A percentile compares a stretch with the other conserved stretches of the same genome.
Conservation (phyloP, 2,329 filamentous ascomycete genomes). For the Xylariaceae sp. region DNA sequence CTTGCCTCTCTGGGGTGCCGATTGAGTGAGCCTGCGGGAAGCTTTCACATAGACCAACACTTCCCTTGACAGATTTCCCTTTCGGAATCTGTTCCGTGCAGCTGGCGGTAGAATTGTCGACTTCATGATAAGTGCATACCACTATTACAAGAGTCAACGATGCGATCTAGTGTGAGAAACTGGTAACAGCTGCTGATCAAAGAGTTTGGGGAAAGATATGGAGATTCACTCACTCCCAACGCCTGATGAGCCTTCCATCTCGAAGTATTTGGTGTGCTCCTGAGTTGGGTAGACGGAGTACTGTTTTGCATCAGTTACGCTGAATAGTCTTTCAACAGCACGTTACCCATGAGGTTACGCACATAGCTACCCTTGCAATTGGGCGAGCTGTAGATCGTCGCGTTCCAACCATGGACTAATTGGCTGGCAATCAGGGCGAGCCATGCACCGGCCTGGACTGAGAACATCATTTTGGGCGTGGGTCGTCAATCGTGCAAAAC, state of each 20-base stretch:
- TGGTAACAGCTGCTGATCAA: too few species aligned
- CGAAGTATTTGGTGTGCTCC: constrained; percentile 17
- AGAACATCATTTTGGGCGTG: constrained; percentile 9
- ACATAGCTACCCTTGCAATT: constrained; percentile 16
- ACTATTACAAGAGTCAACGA: too few species aligned
- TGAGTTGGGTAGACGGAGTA: constrained; percentile 12
- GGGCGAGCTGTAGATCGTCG: constrained; percentile 15
- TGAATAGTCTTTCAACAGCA: neutral
- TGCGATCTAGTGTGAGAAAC: too few species aligned
- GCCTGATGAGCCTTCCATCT: constrained; percentile 14
- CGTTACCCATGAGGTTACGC: neutral
- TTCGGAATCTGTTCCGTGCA: constrained; percentile 14
- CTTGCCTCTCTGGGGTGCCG: constrained; percentile 8
- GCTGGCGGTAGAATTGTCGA: constrained; percentile 4
- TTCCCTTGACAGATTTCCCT: constrained; percentile 15
- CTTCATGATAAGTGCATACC: constrained; percentile 12
- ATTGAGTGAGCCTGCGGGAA: constrained; percentile 14
- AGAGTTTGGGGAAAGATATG: too few species aligned
- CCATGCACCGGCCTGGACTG: constrained; percentile 5
- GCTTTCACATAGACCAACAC: constrained; percentile 10
- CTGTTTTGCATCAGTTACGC: constrained; percentile 4
- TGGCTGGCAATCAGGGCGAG: constrained; percentile 11
- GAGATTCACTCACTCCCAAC: constrained; percentile 4
- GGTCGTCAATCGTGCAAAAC: too few species aligned
- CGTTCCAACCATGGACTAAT: constrained; percentile 14